Conservation (phyloP, 345 rosid genomes). For the Cardamine occulta region DNA sequence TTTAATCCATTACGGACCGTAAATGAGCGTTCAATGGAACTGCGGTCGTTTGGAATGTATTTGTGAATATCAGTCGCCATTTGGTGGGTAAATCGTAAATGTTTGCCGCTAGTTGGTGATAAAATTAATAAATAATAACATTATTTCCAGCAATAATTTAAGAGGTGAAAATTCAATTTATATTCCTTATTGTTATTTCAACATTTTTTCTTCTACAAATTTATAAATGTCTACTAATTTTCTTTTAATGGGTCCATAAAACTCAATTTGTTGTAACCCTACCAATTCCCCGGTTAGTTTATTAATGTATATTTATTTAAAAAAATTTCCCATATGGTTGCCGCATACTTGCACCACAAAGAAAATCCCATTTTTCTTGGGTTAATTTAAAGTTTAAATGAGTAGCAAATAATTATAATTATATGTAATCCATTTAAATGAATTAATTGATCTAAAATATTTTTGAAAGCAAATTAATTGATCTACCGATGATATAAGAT, state of each 20-base stretch:
- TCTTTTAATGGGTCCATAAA: not conserved
- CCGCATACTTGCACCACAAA: too few species aligned
- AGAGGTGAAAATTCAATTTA: not conserved
- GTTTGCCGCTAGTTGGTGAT: not conserved
- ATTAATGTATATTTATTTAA: too few species aligned
- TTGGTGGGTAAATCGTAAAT: not conserved
- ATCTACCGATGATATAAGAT: too few species aligned
- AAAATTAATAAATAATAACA: not conserved
- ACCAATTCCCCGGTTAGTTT: too few species aligned
- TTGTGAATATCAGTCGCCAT: not conserved
- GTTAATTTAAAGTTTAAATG: too few species aligned
- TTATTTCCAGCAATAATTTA: not conserved
- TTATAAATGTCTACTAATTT: not conserved
- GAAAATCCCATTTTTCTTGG: too few species aligned
- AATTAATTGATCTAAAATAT: too few species aligned
- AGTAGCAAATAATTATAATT: too few species aligned
- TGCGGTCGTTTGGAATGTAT: not conserved
- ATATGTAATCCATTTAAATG: too few species aligned
- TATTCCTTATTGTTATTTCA: not conserved
- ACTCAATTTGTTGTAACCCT: too few species aligned
- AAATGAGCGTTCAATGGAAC: not conserved
- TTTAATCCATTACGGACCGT: not conserved
- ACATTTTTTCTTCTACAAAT: not conserved
- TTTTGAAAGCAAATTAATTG: too few species aligned
- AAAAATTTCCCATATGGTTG: too few species aligned